phyloP scores from a whole-genome alignment of 1,284 basidiomycete genomes.

The Pyrrhoderma noxium region DNA sequence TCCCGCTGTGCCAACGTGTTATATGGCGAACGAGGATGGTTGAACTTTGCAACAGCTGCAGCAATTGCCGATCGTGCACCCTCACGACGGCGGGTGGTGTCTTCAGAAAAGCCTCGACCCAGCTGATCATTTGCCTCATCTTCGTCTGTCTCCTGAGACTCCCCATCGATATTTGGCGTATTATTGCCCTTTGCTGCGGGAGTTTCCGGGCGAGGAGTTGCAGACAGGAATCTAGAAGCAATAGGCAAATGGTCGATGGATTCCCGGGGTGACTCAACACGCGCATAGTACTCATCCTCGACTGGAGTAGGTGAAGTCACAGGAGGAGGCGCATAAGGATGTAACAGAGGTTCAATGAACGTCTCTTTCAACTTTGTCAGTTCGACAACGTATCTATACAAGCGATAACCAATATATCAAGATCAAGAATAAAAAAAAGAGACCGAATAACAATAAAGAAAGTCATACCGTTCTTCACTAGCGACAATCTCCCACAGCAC shows the following conservation, averaged over 20 bases:
- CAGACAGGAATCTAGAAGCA: conserved; percentile 84
- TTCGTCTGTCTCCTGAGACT: conserved; percentile 65
- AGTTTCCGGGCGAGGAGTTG: conserved; percentile 49
- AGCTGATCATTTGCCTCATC: conserved; percentile 50
- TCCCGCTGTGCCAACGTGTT: conserved; percentile 41
- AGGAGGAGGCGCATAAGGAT: conserved; percentile 62
- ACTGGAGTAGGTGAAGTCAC: conserved; percentile 48
- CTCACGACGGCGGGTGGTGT: conserved; percentile 21
- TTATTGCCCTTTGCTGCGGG: conserved; percentile 26
- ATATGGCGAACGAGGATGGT: conserved; percentile 73
- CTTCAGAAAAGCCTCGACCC: conserved; percentile 36
- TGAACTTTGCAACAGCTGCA: conserved; percentile 42
- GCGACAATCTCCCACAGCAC: conserved; percentile 98
- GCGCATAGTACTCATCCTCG: conserved; percentile 51
- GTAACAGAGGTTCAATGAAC: conserved; percentile 86
- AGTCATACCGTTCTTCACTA: conserved; percentile 82
- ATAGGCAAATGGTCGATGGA: conserved; percentile 81
- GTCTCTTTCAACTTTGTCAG: conserved; percentile 87
- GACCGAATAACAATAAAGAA: too few relatives aligned
- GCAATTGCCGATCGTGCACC: conserved; percentile 14
- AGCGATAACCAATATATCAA: conserved; percentile 15
- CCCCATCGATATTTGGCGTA: conserved; percentile 60
- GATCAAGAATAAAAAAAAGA: conserved; percentile 8
- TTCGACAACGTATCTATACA: conserved; percentile 83
- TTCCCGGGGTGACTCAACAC: conserved; percentile 55